Evolutionary conservation across 2,329 filamentous ascomycete genomes (phyloP).

Genomic region (Hypoxylon sp.): DNA sequence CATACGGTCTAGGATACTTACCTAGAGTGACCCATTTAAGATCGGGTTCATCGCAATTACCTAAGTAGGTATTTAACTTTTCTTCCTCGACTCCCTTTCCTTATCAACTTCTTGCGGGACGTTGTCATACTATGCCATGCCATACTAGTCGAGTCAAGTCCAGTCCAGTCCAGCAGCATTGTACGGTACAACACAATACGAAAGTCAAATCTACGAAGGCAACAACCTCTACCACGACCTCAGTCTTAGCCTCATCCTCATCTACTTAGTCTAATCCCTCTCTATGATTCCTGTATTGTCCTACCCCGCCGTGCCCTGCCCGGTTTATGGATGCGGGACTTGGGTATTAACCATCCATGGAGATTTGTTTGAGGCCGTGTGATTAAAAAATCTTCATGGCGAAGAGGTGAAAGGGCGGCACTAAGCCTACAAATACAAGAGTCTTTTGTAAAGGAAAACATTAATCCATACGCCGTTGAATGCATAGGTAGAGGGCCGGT

Average conservation of each 20-base stretch:
- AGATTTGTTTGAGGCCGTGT: conserved; percentile 12
- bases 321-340: conserved; percentile 9
- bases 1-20: conserved; percentile 29
- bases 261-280: conserved; percentile 19
- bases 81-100: background rate
- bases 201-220: conserved; percentile 25
- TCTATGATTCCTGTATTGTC: conserved; percentile 4
- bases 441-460: background rate
- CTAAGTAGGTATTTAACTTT: background rate
- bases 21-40: conserved; percentile 17
- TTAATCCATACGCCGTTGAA: conserved; percentile 27
- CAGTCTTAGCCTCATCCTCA: conserved; percentile 14
- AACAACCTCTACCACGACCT: background rate
- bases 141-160: too few species aligned
- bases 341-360: conserved; percentile 26
- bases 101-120: background rate
- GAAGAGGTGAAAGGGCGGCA: background rate
- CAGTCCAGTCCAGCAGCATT: background rate
- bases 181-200: background rate
- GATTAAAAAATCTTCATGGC: conserved; percentile 6
- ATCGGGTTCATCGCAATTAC: conserved; percentile 24
- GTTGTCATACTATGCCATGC: background rate
- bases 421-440: conserved; percentile 12
- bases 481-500: conserved; percentile 19
- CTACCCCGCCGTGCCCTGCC: background rate